Evolutionary conservation across 2,329 filamentous ascomycete species (phyloP).

Genomic region (Aspergillus texensis): DNA sequence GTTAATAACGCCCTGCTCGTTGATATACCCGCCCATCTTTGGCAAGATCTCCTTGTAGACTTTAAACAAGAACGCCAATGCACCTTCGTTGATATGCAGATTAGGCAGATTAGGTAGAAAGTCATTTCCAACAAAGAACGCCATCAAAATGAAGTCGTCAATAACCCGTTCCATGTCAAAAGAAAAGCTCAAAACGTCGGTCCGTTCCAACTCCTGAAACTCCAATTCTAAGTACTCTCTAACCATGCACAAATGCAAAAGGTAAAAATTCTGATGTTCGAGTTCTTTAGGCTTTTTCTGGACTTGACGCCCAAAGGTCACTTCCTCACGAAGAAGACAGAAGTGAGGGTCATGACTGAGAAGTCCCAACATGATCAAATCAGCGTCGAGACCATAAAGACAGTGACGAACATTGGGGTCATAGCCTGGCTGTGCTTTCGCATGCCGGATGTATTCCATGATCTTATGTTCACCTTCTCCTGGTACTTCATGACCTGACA

Average conservation of each 20-base stretch:
- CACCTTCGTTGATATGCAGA: constrained; percentile 97
- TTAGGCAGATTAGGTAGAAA: constrained; percentile 96
- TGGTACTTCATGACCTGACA: constrained; percentile 96
- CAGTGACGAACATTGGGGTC: constrained; percentile 94
- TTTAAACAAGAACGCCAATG: constrained; percentile 94
- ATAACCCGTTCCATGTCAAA: constrained; percentile 97
- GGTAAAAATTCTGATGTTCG: constrained; percentile 97
- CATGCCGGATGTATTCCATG: constrained; percentile 99
- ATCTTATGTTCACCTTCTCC: constrained; percentile 99
- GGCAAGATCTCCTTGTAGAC: constrained; percentile 92
- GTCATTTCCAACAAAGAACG: constrained; percentile 99
- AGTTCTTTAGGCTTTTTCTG: constrained; percentile 92
- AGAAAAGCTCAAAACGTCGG: constrained; percentile 70
- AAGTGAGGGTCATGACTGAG: constrained; percentile 98
- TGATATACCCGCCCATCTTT: constrained; percentile 89
- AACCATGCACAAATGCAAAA: constrained; percentile 96
- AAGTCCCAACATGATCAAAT: constrained; percentile 97
- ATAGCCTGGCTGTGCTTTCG: constrained; percentile 92
- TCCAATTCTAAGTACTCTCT: constrained; percentile 96
- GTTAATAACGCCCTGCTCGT: constrained; percentile 92
- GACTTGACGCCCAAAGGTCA: constrained; percentile 88
- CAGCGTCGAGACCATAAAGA: constrained; percentile 93
- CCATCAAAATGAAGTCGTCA: constrained; percentile 99
- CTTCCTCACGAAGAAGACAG: constrained; percentile 93
- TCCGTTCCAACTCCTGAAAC: constrained; percentile 85